Percentiles rank a stretch among this genome's conserved stretches.
These are phyloP conservation scores for Acer campestre DNA, from an alignment of 345 rosid genomes.

Conservation along the genomic window DNA sequence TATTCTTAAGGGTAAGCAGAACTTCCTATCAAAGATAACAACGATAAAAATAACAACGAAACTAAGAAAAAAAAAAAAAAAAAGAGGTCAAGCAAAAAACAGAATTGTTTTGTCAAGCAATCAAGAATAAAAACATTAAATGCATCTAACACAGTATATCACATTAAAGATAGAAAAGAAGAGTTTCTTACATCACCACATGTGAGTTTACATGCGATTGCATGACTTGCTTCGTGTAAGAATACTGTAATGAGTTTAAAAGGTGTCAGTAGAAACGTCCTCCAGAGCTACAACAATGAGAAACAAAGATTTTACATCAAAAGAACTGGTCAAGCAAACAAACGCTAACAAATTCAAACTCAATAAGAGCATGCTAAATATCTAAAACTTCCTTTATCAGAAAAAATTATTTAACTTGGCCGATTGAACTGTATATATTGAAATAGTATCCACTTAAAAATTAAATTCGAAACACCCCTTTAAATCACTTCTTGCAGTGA, in stretches of 20 bases:
- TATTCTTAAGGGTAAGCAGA: neutral
- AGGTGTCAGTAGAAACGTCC: constrained; percentile 84
- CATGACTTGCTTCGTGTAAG: constrained; percentile 97
- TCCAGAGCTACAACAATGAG: constrained; percentile 68
- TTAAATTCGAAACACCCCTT: neutral
- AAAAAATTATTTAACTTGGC: neutral
- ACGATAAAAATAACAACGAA: neutral
- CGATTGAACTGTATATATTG: neutral
- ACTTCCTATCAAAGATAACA: neutral
- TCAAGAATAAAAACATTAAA: neutral
- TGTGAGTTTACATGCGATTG: constrained; percentile 94
- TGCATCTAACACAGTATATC: neutral
- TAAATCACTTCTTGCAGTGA: neutral
- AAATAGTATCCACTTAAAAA: neutral
- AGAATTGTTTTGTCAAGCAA: neutral
- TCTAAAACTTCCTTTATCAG: neutral
- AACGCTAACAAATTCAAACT: neutral
- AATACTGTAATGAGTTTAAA: constrained; percentile 97
- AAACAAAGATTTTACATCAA: constrained; percentile 17
- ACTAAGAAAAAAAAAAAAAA: neutral
- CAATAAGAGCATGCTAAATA: neutral
- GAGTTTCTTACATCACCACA: constrained; percentile 84
- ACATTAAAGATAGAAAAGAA: constrained; percentile 9
- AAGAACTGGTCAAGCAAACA: constrained; percentile 12
- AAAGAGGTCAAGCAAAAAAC: neutral